These are phyloP conservation scores for Ettlia oleoabundans DNA, from an alignment of 139 green algal genomes.

Conservation along the genomic window DNA sequence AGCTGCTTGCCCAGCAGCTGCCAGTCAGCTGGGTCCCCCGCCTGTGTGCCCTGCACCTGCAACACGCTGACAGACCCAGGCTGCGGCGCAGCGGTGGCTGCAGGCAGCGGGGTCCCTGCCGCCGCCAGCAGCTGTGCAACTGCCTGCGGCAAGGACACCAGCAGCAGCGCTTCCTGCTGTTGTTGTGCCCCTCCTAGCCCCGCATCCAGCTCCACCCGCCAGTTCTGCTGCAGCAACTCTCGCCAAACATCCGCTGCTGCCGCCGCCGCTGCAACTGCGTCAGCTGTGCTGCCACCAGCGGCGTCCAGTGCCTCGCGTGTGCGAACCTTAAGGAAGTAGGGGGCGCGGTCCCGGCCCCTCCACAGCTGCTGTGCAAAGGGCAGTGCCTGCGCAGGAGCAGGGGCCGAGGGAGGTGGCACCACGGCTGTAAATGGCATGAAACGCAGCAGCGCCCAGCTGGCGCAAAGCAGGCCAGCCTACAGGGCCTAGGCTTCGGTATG, in stretches of 20 bases:
- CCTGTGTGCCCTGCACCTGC: slow-evolving; percentile 1
- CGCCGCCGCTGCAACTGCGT: too few species aligned
- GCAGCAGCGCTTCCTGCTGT: not conserved
- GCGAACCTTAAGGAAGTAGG: slow-evolving; percentile 30
- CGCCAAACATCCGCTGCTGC: slow-evolving; percentile 6
- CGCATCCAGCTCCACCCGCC: slow-evolving; percentile 32
- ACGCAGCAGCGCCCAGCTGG: not conserved
- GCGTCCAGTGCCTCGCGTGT: not conserved
- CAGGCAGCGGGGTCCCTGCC: not conserved
- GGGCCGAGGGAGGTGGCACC: not conserved
- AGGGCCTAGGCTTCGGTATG: too few species aligned
- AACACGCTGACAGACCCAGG: not conserved
- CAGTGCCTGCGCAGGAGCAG: not conserved
- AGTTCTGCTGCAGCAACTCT: slow-evolving; percentile 34
- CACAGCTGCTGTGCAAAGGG: slow-evolving; percentile 23
- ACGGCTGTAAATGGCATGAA: not conserved
- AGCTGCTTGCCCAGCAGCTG: slow-evolving; percentile 5
- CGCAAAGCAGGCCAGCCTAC: not conserved
- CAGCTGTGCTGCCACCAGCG: not conserved
- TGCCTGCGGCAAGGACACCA: not conserved
- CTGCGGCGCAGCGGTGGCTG: not conserved
- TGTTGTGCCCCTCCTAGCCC: not conserved
- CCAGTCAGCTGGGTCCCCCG: slow-evolving; percentile 20
- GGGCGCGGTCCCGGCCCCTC: not conserved
- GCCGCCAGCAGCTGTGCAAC: slow-evolving; percentile 11